phyloP scores from a whole-genome alignment of 164 flowering plant genomes.

The Warburgia ugandensis region DNA sequence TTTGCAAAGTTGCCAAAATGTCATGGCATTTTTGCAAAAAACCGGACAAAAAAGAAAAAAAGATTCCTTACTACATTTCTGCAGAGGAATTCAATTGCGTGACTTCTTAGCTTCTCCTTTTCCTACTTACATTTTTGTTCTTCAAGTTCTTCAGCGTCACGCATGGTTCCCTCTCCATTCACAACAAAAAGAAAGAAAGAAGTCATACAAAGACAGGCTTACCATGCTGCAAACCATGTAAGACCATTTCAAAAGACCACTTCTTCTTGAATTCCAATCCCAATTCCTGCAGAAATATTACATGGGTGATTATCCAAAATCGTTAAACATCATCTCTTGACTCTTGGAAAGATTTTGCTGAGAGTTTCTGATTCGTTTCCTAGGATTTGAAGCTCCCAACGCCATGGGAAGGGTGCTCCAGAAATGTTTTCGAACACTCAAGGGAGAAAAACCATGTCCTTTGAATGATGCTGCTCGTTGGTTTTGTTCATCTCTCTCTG shows the following conservation, averaged over 20 bases:
- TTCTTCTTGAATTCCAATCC: background rate
- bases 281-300: background rate
- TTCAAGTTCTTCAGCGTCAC: slow-evolving; percentile 10
- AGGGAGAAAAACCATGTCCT: background rate
- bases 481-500: slow-evolving; percentile 12
- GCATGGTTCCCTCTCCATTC: slow-evolving; percentile 1
- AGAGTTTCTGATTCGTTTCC: background rate
- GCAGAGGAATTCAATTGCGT: slow-evolving; percentile 10
- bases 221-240: background rate
- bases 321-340: background rate
- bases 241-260: background rate
- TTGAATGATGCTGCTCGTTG: slow-evolving; percentile 2
- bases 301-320: background rate
- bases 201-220: background rate
- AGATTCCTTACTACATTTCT: background rate
- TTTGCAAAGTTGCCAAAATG: too few relatives aligned
- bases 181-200: background rate
- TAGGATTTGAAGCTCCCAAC: background rate
- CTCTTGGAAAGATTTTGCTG: background rate
- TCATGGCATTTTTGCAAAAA: too few relatives aligned
- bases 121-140: background rate
- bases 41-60: too few relatives aligned
- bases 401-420: slow-evolving; percentile 8
- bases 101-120: slow-evolving; percentile 8
- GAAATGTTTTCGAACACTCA: slow-evolving; percentile 1